phyloP scores from a whole-genome alignment of 768 basidiomycete genomes.

The Cytidiella melzeri region DNA sequence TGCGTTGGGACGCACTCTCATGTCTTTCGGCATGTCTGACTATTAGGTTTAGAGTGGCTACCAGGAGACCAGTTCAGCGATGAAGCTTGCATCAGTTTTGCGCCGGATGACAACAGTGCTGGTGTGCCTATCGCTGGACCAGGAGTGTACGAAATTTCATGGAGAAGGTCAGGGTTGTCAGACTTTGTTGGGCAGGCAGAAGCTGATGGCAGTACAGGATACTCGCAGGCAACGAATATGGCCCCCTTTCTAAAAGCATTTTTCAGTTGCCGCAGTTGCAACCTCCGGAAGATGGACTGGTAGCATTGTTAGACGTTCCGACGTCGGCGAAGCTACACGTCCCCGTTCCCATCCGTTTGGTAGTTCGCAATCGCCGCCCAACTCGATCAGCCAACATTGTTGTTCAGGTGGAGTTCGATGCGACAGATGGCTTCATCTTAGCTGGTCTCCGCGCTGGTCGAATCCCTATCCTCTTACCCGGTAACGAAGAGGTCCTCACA shows the following conservation, averaged over 20 bases:
- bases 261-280: conserved; percentile 57
- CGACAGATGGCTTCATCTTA: conserved; percentile 71
- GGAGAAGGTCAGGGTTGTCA: conserved; percentile 48
- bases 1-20: background rate
- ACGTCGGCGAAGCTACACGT: conserved; percentile 58
- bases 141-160: conserved; percentile 54
- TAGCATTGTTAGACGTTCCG: conserved; percentile 62
- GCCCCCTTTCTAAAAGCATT: conserved; percentile 40
- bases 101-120: conserved; percentile 33
- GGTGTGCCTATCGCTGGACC: conserved; percentile 38
- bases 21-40: conserved; percentile 3
- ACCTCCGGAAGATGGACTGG: conserved; percentile 54
- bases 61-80: conserved; percentile 61
- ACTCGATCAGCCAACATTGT: conserved; percentile 62
- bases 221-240: conserved; percentile 36
- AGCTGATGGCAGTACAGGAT: conserved; percentile 32
- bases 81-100: conserved; percentile 45
- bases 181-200: conserved; percentile 2
- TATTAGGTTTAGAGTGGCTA: conserved; percentile 42
- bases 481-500: conserved; percentile 53
- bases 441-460: conserved; percentile 66
- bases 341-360: conserved; percentile 49
- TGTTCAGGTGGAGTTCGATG: conserved; percentile 66
- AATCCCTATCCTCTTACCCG: conserved; percentile 68
- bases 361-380: conserved; percentile 60